A percentile compares a stretch with the other conserved stretches of the same genome.
These are phyloP conservation scores for Carpinus viminea DNA, from an alignment of 306 rosid species.

Conservation along the genomic window DNA sequence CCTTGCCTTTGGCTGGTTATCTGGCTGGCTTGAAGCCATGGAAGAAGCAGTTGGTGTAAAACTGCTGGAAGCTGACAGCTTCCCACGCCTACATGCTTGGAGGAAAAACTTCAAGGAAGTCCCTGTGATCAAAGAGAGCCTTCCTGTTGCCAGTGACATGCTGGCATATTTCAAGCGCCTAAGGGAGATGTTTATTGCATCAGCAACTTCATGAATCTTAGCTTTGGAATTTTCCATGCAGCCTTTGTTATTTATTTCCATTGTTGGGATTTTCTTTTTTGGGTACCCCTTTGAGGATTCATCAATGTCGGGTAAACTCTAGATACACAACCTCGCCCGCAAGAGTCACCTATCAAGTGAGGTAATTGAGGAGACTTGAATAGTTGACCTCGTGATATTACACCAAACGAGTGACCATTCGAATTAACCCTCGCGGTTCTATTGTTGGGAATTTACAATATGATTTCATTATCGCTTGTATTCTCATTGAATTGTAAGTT, in stretches of 20 bases:
- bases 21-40: conserved; percentile 18
- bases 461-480: background rate
- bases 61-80: conserved; percentile 8
- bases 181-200: background rate
- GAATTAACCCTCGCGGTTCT: no score
- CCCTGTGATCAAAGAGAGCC: conserved; percentile 29
- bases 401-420: no score
- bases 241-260: background rate
- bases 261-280: background rate
- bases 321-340: no score
- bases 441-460: background rate
- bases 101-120: conserved; percentile 19
- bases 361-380: no score
- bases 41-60: conserved; percentile 21
- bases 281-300: no score
- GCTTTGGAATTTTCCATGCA: background rate
- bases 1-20: conserved; percentile 18
- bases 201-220: background rate
- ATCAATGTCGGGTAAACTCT: no score
- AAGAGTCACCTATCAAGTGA: no score
- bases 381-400: no score
- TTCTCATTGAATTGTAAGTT: background rate
- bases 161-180: background rate
- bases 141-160: conserved; percentile 18
- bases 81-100: conserved; percentile 31